Base-by-base conservation (phyloP, 1,284 basidiomycete species). In the Fomitopsis schrenkii region DNA sequence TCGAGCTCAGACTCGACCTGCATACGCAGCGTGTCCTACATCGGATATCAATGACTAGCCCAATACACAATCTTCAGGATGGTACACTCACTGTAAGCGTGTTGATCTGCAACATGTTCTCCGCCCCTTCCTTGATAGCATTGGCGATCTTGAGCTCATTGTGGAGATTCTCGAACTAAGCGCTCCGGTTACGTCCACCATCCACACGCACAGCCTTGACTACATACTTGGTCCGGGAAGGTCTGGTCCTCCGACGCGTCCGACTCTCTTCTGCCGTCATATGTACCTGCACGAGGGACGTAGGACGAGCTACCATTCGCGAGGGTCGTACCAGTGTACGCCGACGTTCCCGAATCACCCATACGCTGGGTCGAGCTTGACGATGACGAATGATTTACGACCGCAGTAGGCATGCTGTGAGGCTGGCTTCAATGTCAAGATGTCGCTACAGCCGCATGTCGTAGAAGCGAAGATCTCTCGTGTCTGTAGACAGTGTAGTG, bases 121-220 rank as follows among this genome's bases (percentile, higher is more conserved):
- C 91, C 1, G 93, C 93, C 17, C 94, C 93, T 73, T 94, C 91
- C 71, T 86, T 91, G 68, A 95, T 93, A 61, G 88, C 84, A 63
- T 83, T 85, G 74, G 93, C 88, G 62, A 88, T 79, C 64, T 85
- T 83, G 44, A 94, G 80, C 72, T 86, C 84, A 62, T 80, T 81
- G 53, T 83, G 83, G 40, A 95, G 79, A n/a, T 80, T 76, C 52
- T 85, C 83, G 55, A 93, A 74, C 90, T 94, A 59, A 36, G n/a
- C 26, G 8, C 1, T 14, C 30, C 35, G 8, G 30, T 56, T 14
- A 53, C 35, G 45, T 46, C 30, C 8, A 19, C 12, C 6, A 35
- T 55, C 45, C 38, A 22, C 4, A 22, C 12, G 35, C 44, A 7
- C 17, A 36, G 9, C 15, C 12, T 41, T n/a, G 22, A 38, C 10